Base-by-base conservation (phyloP, 2,329 filamentous ascomycete species). In the Diaporthe caulivora region DNA sequence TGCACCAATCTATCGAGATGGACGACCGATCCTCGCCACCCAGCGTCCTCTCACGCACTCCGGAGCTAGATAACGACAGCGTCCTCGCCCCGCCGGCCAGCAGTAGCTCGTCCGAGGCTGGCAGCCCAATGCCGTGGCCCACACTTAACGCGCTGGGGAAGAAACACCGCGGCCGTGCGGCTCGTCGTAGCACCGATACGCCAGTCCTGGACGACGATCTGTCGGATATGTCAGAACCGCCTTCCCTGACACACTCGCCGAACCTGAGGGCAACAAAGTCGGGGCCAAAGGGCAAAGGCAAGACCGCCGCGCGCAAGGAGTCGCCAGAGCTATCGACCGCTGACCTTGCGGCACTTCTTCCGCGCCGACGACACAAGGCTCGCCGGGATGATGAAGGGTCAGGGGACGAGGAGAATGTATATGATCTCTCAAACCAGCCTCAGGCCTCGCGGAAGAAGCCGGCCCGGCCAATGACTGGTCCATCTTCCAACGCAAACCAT, bases 221-320 rank as follows among this genome's bases (percentile, higher is more conserved):
- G n/a, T 90, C 88, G 0, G 86, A 90, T 58, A 82, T 90, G 15
- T 92, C 91, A 1, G 92, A 90, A 2, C 91, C 90, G 0, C 91
- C 91, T 0, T 92, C 91, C 0, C 83, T 93, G 5, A 93, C 91
- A 5, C 90, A 92, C 78, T 93, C 91, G 0, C 91, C 91, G 42
- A 92, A 92, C 77, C 87, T 84, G 74, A 80, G 77, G 11, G 78
- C 81, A 1, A 21, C 71, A 73, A 57, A 75, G 47, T 62, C 67
- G 15, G 65, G 24, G 37, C 53, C 74, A 57, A 72, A 68, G 71
- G 72, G 75, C 77, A 75, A 81, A 44, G 55, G 69, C 55, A 71
- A 71, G 69, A 53, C 69, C 34, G 44, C 47, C 26, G 24, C 47
- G 26, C 80, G 79, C 60, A 84, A 84, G 57, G 79, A 78, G 10